Base-by-base conservation (phyloP, 306 rosid species). In the Oxytropis ochrocephala region DNA sequence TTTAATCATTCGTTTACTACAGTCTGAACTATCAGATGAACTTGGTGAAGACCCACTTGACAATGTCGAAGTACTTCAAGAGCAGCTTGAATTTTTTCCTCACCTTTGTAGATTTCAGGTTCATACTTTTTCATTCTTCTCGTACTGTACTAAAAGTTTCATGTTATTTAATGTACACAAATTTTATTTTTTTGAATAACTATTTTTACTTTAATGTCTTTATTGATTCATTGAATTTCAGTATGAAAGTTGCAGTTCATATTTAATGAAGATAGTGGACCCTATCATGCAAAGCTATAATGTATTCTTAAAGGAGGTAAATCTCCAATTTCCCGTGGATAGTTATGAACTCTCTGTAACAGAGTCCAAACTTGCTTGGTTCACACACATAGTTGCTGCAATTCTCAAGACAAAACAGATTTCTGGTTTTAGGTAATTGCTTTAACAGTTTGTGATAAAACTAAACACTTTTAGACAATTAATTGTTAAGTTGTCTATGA, bases 211-310 rank as follows among this genome's bases (percentile, higher is more conserved):
- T 59, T 75, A 24, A 67, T 16, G 11, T 55, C 48, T 77, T 44
- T 33, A 10, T 57, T 73, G 36, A 16, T 43, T 64, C 46, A n/a
- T 43, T 16, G 35, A 58, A 59, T 81, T 77, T 48, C 85, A 81
- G 85, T 81, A 81, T 77, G 85, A 77, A 69, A 77, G 77, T 69
- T 81, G 82, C 80, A 73, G 82, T 81, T 73, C 80, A 2, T 81
- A 77, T 63, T 53, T 81, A 29, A 73, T 77, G 77, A 81, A 81
- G 79, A 81, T 69, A 62, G 70, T 77, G 56, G 80, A 73, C 67
- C 85, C 82, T 33, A 77, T 81, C 55, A 47, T 81, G 38, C 73
- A 73, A 62, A 68, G 17, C 50, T 81, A 81, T 63, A 63, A 55
- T 82, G 85, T 81, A 81, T 63, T 63, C 33, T 53, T 36, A 38